Base-by-base conservation (phyloP, 2,329 filamentous ascomycete genomes). In the Beauveria caledonica region DNA sequence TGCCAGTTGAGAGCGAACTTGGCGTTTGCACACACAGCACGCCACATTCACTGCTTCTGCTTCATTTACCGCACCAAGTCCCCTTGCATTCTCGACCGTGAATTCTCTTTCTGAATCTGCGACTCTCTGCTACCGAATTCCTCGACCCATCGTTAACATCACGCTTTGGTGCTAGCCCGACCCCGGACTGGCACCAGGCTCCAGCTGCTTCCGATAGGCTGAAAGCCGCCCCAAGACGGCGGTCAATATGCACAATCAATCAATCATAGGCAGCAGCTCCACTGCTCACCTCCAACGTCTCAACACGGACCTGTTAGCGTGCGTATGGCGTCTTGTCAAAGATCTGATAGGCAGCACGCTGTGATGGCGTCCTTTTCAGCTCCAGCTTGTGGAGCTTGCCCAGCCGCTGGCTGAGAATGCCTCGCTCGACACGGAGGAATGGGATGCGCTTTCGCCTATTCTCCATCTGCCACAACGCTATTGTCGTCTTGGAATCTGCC, bases 41-140 rank as follows among this genome's bases (percentile, higher is more conserved):
- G 17, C 42, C 10, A 45, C 11, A 17, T 36, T 8, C 27, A 56
- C n/a, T 3, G 23, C n/a, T 21, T 45, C n/a, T 3, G 23, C n/a
- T 21, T 45, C n/a, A 11, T 23, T n/a, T 3, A 13, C n/a, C 6
- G 11, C 50, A 3, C 15, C 11, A 19, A 52, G 17, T 52, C 2
- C 13, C 10, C 11, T 46, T 8, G n/a, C 36, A 45, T 46, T 5
- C 40, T 42, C 27, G 17, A 13, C 42, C 42, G 53, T 56, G 53
- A 46, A 56, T 75, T 75, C 62, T 71, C 71, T 63, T 69, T 45
- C 13, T 29, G 9, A 40, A 40, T 7, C 45, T 39, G 8, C 54
- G n/a, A 15, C 45, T 27, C 33, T 11, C 21, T 23, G 13, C 56
- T 42, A 51, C 56, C 56, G 51, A 29, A 23, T 21, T 40, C 15